Conservation (phyloP, 495 filamentous ascomycete species). For the Chlorociboria aeruginascens region DNA sequence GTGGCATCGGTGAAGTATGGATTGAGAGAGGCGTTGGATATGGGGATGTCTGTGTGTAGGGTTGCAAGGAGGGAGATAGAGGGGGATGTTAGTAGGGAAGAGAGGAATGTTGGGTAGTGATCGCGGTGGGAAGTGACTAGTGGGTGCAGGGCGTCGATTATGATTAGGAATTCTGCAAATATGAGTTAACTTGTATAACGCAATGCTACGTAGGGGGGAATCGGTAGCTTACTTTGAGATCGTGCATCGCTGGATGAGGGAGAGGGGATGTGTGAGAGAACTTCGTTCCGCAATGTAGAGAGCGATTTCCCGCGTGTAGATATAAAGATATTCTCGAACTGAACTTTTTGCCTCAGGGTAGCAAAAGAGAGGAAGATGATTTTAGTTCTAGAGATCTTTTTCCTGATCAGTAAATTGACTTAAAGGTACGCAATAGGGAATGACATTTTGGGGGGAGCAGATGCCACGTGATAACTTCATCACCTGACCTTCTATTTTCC, state of each 20-base stretch:
- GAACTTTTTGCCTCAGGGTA: conserved; percentile 39
- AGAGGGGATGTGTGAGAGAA: conserved; percentile 38
- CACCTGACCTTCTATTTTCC: neutral
- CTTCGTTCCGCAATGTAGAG: conserved; percentile 39
- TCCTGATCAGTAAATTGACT: too few relatives aligned
- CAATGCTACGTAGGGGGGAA: too few relatives aligned
- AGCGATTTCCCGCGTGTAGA: conserved; percentile 46
- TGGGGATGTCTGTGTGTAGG: conserved; percentile 58
- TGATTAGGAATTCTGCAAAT: conserved; percentile 39
- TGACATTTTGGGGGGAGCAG: too few relatives aligned
- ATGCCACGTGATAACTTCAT: neutral
- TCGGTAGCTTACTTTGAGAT: conserved; percentile 20
- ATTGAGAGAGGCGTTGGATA: conserved; percentile 19
- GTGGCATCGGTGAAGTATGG: conserved; percentile 56
- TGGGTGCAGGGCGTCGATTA: conserved; percentile 51
- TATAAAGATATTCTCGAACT: conserved; percentile 48
- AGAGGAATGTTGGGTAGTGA: conserved; percentile 41
- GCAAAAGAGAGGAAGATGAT: conserved; percentile 70
- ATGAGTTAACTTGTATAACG: too few relatives aligned
- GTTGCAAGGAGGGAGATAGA: conserved; percentile 43
- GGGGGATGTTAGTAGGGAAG: conserved; percentile 37
- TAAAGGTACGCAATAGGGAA: too few relatives aligned
- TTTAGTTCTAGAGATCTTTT: conserved; percentile 37
- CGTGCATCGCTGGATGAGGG: conserved; percentile 5
- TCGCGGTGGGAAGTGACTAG: conserved; percentile 24